Evolutionary conservation across 2,329 filamentous ascomycete species (phyloP).

Genomic region (Aspergillus tamarii): DNA sequence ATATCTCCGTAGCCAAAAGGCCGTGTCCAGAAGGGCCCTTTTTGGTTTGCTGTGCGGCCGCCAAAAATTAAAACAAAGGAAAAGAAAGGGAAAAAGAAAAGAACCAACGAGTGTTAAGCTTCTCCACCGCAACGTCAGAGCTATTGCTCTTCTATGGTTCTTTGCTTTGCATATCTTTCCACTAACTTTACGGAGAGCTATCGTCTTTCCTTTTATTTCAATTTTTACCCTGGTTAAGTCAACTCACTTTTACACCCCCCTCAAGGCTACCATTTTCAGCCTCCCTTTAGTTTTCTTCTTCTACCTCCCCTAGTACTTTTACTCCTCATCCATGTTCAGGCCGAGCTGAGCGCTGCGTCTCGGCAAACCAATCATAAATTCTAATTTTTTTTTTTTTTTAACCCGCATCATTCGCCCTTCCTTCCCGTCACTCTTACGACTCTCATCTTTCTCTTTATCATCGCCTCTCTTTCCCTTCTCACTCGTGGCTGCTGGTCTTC

Average conservation of each 20-base stretch:
- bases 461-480: slow-evolving; percentile 3
- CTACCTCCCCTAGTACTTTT: background rate
- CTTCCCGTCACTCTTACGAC: slow-evolving; percentile 7
- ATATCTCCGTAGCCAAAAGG: background rate
- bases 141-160: slow-evolving; percentile 10
- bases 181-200: background rate
- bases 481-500: background rate
- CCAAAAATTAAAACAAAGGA: background rate
- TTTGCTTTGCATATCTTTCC: slow-evolving; percentile 1
- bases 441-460: slow-evolving; percentile 2
- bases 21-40: slow-evolving; percentile 2
- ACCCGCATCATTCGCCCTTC: slow-evolving; percentile 1
- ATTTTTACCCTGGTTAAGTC: background rate
- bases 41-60: slow-evolving; percentile 1
- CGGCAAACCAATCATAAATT: slow-evolving; percentile 8
- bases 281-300: slow-evolving; percentile 1
- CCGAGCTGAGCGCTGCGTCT: background rate
- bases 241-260: background rate
- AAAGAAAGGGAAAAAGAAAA: background rate
- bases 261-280: background rate
- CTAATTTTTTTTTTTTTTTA: background rate
- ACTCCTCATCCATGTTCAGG: background rate
- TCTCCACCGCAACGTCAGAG: slow-evolving; percentile 26
- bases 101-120: slow-evolving; percentile 3
- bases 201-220: slow-evolving; percentile 7